Percentiles rank a stretch among this genome's conserved stretches.
Evolutionary conservation across 2,329 filamentous ascomycete species (phyloP).

Genomic region (Pseudogymnoascus sp.): DNA sequence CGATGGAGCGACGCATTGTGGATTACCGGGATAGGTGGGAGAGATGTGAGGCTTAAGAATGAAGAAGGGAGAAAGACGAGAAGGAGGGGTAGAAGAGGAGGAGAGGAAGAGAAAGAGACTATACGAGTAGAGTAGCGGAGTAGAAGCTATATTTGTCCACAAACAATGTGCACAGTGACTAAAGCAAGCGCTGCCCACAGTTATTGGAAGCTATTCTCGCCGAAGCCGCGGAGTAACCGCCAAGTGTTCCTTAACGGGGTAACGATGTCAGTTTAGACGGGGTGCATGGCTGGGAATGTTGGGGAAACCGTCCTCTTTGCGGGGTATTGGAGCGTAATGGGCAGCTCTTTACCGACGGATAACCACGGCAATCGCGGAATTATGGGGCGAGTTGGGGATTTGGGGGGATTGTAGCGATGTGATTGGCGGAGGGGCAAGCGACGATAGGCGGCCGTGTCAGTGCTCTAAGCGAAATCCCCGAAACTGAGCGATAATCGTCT

Average conservation of each 20-base stretch:
- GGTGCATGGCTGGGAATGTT: not conserved
- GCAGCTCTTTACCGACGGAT: conserved; percentile 5
- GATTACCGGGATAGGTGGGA: not conserved
- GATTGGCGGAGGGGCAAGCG: not conserved
- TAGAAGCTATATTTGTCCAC: not conserved
- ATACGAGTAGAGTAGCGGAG: not conserved
- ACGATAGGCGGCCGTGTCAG: not conserved
- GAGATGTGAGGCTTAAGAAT: not conserved
- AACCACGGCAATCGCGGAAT: not conserved
- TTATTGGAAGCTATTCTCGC: not conserved
- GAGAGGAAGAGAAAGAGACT: not conserved
- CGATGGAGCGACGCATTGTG: conserved; percentile 26
- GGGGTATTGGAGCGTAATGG: conserved; percentile 1
- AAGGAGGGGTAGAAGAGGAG: not conserved
- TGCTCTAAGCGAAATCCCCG: not conserved
- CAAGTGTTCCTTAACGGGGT: not conserved
- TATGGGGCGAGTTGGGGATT: not conserved
- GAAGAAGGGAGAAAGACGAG: not conserved
- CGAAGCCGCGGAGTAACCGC: not conserved
- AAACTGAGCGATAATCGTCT: not conserved
- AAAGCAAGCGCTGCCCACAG: not conserved
- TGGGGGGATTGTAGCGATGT: not conserved
- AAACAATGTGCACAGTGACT: not conserved
- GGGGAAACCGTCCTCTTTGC: not conserved
- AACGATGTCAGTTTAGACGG: not conserved